These are phyloP conservation scores for Talaromyces adpressus DNA, from an alignment of 495 filamentous ascomycete genomes.

Conservation along the genomic window DNA sequence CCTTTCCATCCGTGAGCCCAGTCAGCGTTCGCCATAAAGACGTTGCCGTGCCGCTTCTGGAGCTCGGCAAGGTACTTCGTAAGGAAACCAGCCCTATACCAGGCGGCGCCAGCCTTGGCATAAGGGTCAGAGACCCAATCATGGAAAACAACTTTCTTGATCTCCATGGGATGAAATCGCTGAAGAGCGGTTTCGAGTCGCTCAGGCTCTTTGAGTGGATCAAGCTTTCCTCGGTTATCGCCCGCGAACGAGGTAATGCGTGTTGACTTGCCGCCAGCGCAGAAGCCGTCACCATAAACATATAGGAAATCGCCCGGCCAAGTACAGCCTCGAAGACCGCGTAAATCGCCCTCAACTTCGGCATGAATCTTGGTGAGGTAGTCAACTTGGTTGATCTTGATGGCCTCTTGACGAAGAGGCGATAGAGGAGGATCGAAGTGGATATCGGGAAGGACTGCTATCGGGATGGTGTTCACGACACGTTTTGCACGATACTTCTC, in stretches of 20 bases:
- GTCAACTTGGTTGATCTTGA: slow-evolving; percentile 15
- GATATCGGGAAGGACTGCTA: slow-evolving; percentile 16
- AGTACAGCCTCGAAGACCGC: too few species aligned
- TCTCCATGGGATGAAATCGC: slow-evolving; percentile 3
- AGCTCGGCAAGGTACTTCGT: slow-evolving; percentile 17
- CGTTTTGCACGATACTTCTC: slow-evolving; percentile 12
- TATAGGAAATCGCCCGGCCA: too few species aligned
- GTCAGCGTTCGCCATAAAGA: slow-evolving; percentile 23
- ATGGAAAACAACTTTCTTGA: slow-evolving; percentile 15
- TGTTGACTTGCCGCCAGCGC: too few species aligned
- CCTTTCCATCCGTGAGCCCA: slow-evolving; percentile 26
- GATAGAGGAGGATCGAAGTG: slow-evolving; percentile 18
- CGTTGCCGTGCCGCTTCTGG: slow-evolving; percentile 15
- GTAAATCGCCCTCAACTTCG: slow-evolving; percentile 7
- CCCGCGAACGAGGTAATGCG: too few species aligned
- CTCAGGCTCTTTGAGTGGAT: too few species aligned
- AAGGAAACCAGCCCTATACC: slow-evolving; percentile 13
- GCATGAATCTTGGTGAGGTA: slow-evolving; percentile 18
- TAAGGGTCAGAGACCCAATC: slow-evolving; percentile 25
- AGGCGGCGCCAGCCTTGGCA: slow-evolving; percentile 17
- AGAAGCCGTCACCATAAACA: too few species aligned
- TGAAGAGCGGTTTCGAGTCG: neutral
- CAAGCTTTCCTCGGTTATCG: too few species aligned
- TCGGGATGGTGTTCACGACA: slow-evolving; percentile 18
- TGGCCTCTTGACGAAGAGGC: slow-evolving; percentile 12